Percentiles rank a stretch among this genome's conserved stretches.
These are phyloP conservation scores for Phialocephala sp. DNA, from an alignment of 2,329 filamentous ascomycete genomes.

Conservation along the genomic window DNA sequence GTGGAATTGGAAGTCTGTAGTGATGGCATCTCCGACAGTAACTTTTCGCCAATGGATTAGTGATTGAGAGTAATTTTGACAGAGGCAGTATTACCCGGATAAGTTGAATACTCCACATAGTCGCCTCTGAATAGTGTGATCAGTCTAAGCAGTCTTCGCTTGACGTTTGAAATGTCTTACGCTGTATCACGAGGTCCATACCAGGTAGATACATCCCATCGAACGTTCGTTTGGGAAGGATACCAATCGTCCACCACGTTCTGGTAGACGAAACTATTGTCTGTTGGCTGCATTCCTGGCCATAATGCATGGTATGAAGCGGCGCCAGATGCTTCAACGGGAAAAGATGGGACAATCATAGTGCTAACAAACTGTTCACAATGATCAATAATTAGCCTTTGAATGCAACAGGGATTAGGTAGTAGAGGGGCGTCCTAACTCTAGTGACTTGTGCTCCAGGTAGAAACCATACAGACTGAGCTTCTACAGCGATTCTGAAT, in stretches of 20 bases:
- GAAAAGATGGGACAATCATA: neutral
- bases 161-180: neutral
- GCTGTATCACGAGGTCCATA: constrained; percentile 2
- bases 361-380: constrained; percentile 1
- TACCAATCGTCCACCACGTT: neutral
- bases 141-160: neutral
- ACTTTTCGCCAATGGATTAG: neutral
- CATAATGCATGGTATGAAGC: neutral
- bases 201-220: constrained; percentile 2
- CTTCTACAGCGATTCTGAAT: neutral
- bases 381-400: neutral
- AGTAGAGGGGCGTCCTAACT: neutral
- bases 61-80: neutral
- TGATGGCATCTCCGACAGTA: neutral
- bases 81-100: neutral
- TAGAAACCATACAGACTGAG: neutral
- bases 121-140: neutral
- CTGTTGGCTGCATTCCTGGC: neutral
- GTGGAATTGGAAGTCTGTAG: constrained; percentile 2
- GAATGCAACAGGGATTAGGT: neutral
- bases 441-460: neutral
- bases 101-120: neutral
- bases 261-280: neutral
- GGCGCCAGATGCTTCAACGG: neutral
- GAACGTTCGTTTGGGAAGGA: neutral